Conservation (phyloP, 176 grass and related monocot genomes). For the Triticum urartu region DNA sequence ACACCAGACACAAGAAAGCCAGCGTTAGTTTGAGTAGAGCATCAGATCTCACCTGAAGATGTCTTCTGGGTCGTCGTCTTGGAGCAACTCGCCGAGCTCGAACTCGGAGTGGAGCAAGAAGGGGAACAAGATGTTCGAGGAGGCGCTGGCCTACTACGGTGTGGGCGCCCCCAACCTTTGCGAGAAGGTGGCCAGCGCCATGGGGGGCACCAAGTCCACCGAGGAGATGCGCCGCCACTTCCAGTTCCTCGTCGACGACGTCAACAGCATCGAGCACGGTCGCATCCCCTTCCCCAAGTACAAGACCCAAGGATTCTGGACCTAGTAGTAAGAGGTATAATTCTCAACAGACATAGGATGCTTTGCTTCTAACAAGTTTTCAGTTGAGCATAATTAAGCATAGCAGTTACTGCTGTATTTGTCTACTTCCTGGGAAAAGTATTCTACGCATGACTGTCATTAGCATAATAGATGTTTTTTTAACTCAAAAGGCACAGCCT, state of each 20-base stretch:
- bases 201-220: conserved; percentile 72
- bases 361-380: neutral
- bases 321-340: conserved; percentile 5
- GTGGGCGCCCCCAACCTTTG: conserved; percentile 74
- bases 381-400: neutral
- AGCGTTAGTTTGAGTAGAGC: too few relatives aligned
- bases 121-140: conserved; percentile 89
- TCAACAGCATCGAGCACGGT: conserved; percentile 55
- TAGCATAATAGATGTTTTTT: neutral
- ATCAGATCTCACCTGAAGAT: neutral
- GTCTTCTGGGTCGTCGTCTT: conserved; percentile 44
- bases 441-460: neutral
- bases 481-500: neutral
- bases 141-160: conserved; percentile 69
- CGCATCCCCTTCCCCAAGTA: conserved; percentile 57
- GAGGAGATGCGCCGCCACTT: conserved; percentile 83
- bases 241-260: conserved; percentile 56
- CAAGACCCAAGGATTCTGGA: conserved; percentile 52
- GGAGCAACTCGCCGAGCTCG: conserved; percentile 36
- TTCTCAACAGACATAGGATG: neutral
- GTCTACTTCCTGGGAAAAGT: neutral
- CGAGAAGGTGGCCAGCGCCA: conserved; percentile 70
- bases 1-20: too few relatives aligned
- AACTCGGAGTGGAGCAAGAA: conserved; percentile 51
- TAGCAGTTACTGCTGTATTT: neutral